phyloP scores from a whole-genome alignment of 179 eudicot species.

The Beta macrorhiza region DNA sequence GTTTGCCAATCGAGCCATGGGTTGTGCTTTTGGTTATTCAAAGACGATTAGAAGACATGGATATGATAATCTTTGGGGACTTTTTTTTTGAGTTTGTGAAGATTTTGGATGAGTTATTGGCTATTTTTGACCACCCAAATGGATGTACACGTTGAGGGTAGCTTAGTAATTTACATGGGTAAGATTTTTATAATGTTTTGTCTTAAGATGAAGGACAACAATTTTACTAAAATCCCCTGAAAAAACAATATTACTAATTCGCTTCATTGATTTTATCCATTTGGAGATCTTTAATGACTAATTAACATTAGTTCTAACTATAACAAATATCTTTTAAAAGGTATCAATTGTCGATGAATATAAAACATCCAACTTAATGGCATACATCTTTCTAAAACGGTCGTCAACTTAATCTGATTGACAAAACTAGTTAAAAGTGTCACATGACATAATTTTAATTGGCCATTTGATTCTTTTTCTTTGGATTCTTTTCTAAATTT shows the following conservation, averaged over 20 bases:
- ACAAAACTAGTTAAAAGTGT: no score
- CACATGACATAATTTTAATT: no score
- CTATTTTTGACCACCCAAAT: conserved; percentile 44
- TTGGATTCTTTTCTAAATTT: no score
- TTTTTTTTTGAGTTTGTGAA: neutral
- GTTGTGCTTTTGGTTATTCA: conserved; percentile 13
- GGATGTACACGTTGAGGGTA: conserved; percentile 33
- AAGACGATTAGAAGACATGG: neutral
- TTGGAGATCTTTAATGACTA: neutral
- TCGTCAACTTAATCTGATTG: no score
- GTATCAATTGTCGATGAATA: no score
- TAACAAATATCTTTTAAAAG: no score
- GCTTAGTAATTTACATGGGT: neutral
- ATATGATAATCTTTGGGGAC: neutral
- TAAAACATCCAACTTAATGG: no score
- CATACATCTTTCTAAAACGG: no score
- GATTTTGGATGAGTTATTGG: conserved; percentile 27
- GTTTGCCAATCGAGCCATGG: conserved; percentile 51
- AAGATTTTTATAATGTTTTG: neutral
- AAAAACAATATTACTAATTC: neutral
- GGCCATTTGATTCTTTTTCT: no score
- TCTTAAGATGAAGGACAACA: no score
- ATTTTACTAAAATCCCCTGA: no score
- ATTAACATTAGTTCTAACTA: no score
- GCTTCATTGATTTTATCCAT: neutral